phyloP scores from a whole-genome alignment of 129 eudicot genomes.

The Chrysanthemum makinoi region DNA sequence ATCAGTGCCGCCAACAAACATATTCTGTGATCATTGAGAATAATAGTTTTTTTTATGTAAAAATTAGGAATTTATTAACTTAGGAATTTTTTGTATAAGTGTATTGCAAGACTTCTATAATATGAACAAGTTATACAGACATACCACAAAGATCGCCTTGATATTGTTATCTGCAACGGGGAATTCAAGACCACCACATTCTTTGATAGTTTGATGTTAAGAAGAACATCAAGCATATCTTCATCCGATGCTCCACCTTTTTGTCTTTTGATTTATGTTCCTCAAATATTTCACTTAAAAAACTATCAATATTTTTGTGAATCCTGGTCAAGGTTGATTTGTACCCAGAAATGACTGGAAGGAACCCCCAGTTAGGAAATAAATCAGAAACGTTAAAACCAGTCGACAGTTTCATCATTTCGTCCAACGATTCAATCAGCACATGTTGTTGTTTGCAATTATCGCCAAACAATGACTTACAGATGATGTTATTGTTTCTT shows the following conservation, averaged over 20 bases:
- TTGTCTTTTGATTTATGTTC: not conserved
- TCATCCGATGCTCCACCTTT: not conserved
- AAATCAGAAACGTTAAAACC: constrained; percentile 14
- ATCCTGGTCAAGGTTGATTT: constrained; percentile 9
- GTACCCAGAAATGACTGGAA: constrained; percentile 4
- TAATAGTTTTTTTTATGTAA: not conserved
- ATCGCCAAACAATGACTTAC: constrained; percentile 1
- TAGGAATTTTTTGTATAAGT: no score
- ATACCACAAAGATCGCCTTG: constrained; percentile 24
- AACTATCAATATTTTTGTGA: constrained; percentile 19
- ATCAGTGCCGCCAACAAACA: constrained; percentile 25
- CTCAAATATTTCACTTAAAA: constrained; percentile 22
- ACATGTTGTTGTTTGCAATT: constrained; percentile 16
- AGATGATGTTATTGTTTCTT: constrained; percentile 6
- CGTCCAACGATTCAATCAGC: constrained; percentile 2
- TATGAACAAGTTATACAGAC: not conserved
- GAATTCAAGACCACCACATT: constrained; percentile 14
- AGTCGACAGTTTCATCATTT: not conserved
- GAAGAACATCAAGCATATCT: constrained; percentile 21
- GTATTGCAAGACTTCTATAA: no score
- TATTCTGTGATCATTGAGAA: not conserved
- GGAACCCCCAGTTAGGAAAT: constrained; percentile 10
- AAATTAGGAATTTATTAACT: no score
- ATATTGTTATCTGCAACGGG: constrained; percentile 15
- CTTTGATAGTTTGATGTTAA: constrained; percentile 11